Percentiles rank a stretch among this genome's conserved stretches.
Evolutionary conservation across 495 filamentous ascomycete species (phyloP).

Genomic region (Pyrenula massariospora): DNA sequence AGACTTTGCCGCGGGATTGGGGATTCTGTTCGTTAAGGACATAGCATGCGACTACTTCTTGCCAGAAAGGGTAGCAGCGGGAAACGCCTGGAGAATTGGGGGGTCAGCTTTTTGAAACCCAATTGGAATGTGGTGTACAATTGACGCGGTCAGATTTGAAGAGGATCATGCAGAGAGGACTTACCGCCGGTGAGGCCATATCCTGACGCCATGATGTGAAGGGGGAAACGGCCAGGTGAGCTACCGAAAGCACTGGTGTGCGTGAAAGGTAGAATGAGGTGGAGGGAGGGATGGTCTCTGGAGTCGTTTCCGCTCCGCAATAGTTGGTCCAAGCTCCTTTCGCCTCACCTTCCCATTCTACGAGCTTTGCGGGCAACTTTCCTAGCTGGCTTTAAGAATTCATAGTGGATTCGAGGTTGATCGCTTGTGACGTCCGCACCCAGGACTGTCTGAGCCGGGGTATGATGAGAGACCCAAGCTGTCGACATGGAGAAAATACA

Average conservation of each 20-base stretch:
- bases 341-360: background rate
- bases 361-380: no score
- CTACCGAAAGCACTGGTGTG: no score
- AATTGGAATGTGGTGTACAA: background rate
- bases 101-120: constrained; percentile 14
- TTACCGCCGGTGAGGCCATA: constrained; percentile 71
- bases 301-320: background rate
- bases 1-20: constrained; percentile 81
- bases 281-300: no score
- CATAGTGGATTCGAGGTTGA: no score
- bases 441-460: no score
- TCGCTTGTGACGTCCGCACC: no score
- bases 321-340: background rate
- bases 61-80: constrained; percentile 99
- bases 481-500: background rate
- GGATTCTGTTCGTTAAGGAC: constrained; percentile 67
- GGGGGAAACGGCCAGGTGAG: no score
- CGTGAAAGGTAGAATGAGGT: no score
- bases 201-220: constrained; percentile 71
- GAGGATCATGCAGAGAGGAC: constrained; percentile 10
- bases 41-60: constrained; percentile 82
- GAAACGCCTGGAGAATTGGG: constrained; percentile 50
- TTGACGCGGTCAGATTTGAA: background rate
- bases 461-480: no score
- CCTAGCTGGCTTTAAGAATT: no score